Base-by-base conservation (phyloP, 1,284 basidiomycete species). In the Hemileia vastatrix region DNA sequence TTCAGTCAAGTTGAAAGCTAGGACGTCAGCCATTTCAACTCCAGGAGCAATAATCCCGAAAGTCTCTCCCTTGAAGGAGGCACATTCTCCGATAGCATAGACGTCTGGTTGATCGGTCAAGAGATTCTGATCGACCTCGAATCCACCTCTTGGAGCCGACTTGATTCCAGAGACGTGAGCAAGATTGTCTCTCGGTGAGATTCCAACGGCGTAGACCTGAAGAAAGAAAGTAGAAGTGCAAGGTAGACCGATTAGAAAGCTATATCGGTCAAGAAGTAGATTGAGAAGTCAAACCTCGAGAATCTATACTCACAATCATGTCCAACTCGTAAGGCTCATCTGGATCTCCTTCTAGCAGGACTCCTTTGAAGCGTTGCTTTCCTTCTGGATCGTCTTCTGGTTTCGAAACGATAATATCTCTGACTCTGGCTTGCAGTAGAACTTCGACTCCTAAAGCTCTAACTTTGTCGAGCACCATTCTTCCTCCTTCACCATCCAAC, bases 71-170 rank as follows among this genome's bases (percentile, higher is more conserved):
- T 79, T 80, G 84, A 84, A 88, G 54, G 79, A 80, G 0, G 86
- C 86, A 70, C 86, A 87, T 72, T 88, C 86, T 2, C 86, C 86
- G 56, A 88, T 84, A 1, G 86, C 86, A 66, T 83, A 88, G 3
- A 87, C 80, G 64, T 83, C 81, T 53, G 79, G 70, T 0, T 79
- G 80, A 24, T 80, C 83, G 0, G 86, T 87, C 67, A 77, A 70
- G 44, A 88, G 76, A 57, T 78, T 76, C 57, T 86, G 83, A 50
- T 81, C 78, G 6, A 88, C 82, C 4, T 79, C 74, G 66, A 88
- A 80, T 0, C 86, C 86, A 2, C 83, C 82, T 18, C 77, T 77
- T 0, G 75, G 64, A 54, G 79, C 74, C 54, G 80, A 80, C 53
- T 77, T 69, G 67, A 87, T 81, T 2, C 83, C 82, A 2, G 80